Conservation (phyloP, 139 green algal species). For the Pycnococcus provasolii region DNA sequence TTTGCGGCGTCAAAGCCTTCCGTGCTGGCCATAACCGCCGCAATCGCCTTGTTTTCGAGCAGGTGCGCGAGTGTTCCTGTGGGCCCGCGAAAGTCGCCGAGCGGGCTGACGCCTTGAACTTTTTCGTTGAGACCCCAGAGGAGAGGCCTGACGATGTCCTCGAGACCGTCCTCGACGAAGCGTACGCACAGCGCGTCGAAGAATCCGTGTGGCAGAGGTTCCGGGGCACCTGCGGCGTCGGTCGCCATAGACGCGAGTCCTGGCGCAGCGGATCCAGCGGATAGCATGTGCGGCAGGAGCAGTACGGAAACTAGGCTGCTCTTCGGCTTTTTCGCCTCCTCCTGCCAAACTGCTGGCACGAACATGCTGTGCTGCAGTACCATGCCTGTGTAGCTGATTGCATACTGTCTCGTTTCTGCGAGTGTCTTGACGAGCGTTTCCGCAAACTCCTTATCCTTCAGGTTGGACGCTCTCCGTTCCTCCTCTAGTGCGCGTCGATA, state of each 20-base stretch:
- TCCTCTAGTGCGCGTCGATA: conserved; percentile 29
- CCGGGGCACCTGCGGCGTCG: neutral
- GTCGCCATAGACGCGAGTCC: neutral
- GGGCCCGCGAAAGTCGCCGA: conserved; percentile 47
- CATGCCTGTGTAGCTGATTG: conserved; percentile 66
- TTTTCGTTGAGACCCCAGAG: conserved; percentile 7
- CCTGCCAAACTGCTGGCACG: conserved; percentile 22
- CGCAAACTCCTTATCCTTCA: conserved; percentile 35
- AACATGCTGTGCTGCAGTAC: conserved; percentile 66
- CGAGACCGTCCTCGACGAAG: conserved; percentile 60
- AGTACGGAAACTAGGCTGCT: neutral
- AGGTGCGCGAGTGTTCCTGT: no score
- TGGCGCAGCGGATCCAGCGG: neutral
- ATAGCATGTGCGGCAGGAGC: neutral
- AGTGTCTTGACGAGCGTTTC: conserved; percentile 14
- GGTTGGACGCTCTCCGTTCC: conserved; percentile 19
- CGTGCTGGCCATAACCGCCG: no score
- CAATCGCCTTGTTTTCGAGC: no score
- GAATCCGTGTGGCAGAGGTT: conserved; percentile 57
- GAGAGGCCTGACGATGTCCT: conserved; percentile 44
- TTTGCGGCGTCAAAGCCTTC: neutral
- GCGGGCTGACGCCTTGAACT: conserved; percentile 38
- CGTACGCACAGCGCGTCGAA: conserved; percentile 58
- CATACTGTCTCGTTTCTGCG: conserved; percentile 50
- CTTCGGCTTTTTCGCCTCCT: neutral